Conservation (phyloP, 805 yeast genomes). For the Lachancea sp. region DNA sequence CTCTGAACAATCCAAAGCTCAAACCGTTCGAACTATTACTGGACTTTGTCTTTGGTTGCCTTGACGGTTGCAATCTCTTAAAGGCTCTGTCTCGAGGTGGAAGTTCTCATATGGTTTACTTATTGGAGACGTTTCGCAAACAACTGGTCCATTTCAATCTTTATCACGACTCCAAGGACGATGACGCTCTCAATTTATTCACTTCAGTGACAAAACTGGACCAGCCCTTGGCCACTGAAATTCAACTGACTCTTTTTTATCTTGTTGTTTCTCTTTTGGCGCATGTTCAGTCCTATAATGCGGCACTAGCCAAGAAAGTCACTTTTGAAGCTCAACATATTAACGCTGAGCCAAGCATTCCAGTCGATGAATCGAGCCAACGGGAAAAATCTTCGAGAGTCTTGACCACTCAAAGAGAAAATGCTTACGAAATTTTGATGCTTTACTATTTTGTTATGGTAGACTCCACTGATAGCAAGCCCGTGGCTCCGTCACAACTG, state of each 20-base stretch:
- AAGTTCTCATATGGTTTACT: constrained; percentile 13
- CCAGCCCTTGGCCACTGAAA: constrained; percentile 23
- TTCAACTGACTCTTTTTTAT: constrained; percentile 26
- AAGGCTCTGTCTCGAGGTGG: constrained; percentile 12
- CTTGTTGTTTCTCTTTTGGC: constrained; percentile 16
- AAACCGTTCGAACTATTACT: constrained; percentile 22
- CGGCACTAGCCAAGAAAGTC: neutral
- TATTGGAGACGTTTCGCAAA: constrained; percentile 21
- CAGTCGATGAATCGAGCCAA: too few relatives aligned
- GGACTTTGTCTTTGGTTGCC: constrained; percentile 14
- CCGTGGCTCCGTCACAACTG: constrained; percentile 21
- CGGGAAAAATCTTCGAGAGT: neutral
- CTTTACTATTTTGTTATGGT: constrained; percentile 25
- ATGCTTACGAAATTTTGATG: constrained; percentile 26
- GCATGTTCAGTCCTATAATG: constrained; percentile 3
- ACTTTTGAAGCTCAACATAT: neutral
- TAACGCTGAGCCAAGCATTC: neutral
- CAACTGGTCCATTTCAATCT: constrained; percentile 19
- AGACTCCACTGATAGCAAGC: constrained; percentile 11
- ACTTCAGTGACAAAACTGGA: constrained; percentile 11
- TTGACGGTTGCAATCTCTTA: constrained; percentile 25
- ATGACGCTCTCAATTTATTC: constrained; percentile 11
- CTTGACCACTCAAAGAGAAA: constrained; percentile 14
- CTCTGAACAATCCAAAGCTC: constrained; percentile 16
- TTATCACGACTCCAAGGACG: constrained; percentile 23